phyloP scores from a whole-genome alignment of 2,329 filamentous ascomycete species.

The Periconia macrospinosa region DNA sequence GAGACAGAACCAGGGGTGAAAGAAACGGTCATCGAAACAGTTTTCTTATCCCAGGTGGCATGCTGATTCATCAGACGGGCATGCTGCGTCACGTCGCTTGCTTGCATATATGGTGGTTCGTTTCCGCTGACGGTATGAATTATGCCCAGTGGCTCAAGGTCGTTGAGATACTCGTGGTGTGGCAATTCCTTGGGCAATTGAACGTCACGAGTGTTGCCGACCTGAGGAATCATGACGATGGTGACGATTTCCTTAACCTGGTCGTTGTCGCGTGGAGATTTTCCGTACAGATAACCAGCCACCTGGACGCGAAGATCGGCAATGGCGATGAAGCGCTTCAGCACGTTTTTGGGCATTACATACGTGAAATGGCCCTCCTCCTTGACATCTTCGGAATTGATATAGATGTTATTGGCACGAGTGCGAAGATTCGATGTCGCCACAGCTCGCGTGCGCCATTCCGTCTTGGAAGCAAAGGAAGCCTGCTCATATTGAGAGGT shows the following conservation, averaged over 20 bases:
- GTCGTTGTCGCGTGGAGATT: slow-evolving; percentile 89
- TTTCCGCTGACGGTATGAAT: slow-evolving; percentile 96
- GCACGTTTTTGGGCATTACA: slow-evolving; percentile 98
- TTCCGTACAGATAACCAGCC: slow-evolving; percentile 91
- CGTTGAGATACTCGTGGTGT: slow-evolving; percentile 85
- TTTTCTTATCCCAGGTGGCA: slow-evolving; percentile 81
- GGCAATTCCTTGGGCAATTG: slow-evolving; percentile 88
- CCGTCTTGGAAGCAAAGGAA: slow-evolving; percentile 96
- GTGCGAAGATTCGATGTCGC: slow-evolving; percentile 94
- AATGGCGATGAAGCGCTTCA: slow-evolving; percentile 98
- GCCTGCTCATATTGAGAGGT: slow-evolving; percentile 98
- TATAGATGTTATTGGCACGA: slow-evolving; percentile 96
- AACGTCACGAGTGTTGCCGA: slow-evolving; percentile 88
- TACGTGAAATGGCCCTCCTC: slow-evolving; percentile 89
- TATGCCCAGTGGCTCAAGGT: slow-evolving; percentile 86
- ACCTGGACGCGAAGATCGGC: slow-evolving; percentile 96
- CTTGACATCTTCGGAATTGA: slow-evolving; percentile 91
- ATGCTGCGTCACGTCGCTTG: slow-evolving; percentile 91
- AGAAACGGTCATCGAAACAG: slow-evolving; percentile 89
- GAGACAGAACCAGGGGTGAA: slow-evolving; percentile 98
- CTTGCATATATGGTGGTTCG: slow-evolving; percentile 94
- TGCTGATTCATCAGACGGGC: slow-evolving; percentile 86
- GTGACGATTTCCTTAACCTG: slow-evolving; percentile 96
- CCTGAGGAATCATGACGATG: slow-evolving; percentile 97
- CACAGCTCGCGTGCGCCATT: slow-evolving; percentile 96